phyloP scores from a whole-genome alignment of 768 basidiomycete species.

The Mrakia gelida region DNA sequence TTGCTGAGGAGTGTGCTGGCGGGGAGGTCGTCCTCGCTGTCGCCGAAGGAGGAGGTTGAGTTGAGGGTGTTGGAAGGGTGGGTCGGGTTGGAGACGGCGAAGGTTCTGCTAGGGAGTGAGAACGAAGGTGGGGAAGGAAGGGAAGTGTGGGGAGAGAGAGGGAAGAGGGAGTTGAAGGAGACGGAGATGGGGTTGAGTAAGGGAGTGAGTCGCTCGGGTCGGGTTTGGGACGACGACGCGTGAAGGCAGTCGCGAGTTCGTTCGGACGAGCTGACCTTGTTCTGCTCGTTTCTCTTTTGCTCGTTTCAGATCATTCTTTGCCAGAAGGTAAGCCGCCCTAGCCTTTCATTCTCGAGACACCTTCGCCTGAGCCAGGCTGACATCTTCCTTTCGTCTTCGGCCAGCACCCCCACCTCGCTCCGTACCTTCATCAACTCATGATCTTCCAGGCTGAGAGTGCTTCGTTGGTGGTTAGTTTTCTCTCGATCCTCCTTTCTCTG shows the following conservation, averaged over 20 bases:
- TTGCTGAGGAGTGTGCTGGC: neutral
- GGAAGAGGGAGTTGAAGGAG: constrained; percentile 9
- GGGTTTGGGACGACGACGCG: neutral
- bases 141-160: neutral
- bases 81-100: constrained; percentile 5
- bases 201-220: constrained; percentile 3
- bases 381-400: neutral
- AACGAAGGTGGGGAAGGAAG: too few species aligned
- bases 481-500: too few species aligned
- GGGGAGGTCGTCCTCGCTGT: neutral
- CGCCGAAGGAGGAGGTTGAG: constrained; percentile 28
- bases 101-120: neutral
- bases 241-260: too few species aligned
- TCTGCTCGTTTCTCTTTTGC: neutral
- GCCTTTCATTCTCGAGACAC: neutral
- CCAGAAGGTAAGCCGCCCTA: constrained; percentile 3
- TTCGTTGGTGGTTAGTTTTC: neutral
- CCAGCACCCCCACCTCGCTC: constrained; percentile 21
- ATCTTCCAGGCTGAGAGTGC: constrained; percentile 20
- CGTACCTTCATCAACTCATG: neutral
- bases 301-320: constrained; percentile 17
- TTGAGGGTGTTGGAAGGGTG: constrained; percentile 23
- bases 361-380: neutral
- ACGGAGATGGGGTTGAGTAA: constrained; percentile 12
- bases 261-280: neutral